These are phyloP conservation scores for Astrocystis sublimbata DNA, from an alignment of 495 filamentous ascomycete species.

Conservation along the genomic window DNA sequence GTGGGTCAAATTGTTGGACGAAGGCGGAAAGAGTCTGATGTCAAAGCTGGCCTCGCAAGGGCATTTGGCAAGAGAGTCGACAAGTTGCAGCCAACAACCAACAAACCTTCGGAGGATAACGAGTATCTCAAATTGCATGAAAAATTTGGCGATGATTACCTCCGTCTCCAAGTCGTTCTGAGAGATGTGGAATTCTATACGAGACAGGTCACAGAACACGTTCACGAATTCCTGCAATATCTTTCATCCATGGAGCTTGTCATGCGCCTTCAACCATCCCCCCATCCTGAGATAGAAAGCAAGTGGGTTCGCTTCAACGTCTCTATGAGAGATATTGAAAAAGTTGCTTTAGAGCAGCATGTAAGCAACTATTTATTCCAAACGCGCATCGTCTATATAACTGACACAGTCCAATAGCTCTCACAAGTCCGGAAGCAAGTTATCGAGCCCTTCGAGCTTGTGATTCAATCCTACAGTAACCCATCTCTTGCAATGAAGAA, in stretches of 20 bases:
- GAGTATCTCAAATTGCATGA: conserved; percentile 74
- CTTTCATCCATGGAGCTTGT: conserved; percentile 68
- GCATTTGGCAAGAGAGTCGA: conserved; percentile 84
- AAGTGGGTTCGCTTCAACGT: conserved; percentile 88
- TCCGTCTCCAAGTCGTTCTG: conserved; percentile 85
- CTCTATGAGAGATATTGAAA: conserved; percentile 77
- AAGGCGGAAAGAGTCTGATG: conserved; percentile 89
- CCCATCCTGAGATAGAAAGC: conserved; percentile 78
- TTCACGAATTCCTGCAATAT: conserved; percentile 72
- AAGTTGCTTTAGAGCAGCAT: conserved; percentile 78
- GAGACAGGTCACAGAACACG: conserved; percentile 63
- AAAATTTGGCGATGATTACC: conserved; percentile 81
- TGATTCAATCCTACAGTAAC: conserved; percentile 77
- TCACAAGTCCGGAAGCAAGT: conserved; percentile 74
- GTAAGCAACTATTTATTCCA: conserved; percentile 53
- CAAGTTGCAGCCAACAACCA: conserved; percentile 62
- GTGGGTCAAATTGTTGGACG: conserved; percentile 83
- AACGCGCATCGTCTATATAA: background rate
- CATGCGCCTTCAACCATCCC: conserved; percentile 58
- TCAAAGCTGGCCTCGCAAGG: conserved; percentile 77
- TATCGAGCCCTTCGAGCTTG: conserved; percentile 80
- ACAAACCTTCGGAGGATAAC: conserved; percentile 74
- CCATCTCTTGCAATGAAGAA: conserved; percentile 88
- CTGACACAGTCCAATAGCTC: conserved; percentile 52
- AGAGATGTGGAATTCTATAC: conserved; percentile 89